Conservation (phyloP, 1,139 yeast species). For the Nakaseomyces bracarensis region DNA sequence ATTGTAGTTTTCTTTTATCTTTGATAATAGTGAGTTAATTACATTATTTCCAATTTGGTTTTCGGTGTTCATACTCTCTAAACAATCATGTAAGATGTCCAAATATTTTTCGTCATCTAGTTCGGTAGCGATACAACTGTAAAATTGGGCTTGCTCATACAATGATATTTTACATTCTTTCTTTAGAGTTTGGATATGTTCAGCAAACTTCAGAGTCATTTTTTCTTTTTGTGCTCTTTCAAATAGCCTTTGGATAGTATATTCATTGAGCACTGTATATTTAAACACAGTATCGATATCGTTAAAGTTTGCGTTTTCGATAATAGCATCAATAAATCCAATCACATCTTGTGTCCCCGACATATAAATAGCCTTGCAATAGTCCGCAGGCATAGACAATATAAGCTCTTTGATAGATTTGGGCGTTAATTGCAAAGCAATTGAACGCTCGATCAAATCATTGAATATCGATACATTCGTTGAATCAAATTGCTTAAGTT, state of each 20-base stretch:
- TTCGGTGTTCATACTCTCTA: not conserved
- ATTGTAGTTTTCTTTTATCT: not conserved
- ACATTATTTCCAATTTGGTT: not conserved
- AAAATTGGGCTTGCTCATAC: not conserved
- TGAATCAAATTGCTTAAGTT: not conserved
- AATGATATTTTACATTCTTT: not conserved
- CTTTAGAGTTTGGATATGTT: not conserved
- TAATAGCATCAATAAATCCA: not conserved
- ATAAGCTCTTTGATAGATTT: not conserved
- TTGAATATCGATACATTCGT: not conserved
- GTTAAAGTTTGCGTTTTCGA: not conserved
- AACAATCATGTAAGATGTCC: not conserved
- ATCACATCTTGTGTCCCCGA: not conserved
- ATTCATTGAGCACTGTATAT: not conserved
- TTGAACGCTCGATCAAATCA: not conserved
- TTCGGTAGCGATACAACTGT: not conserved
- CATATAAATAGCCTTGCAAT: not conserved
- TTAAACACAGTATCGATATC: not conserved
- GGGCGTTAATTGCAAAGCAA: not conserved
- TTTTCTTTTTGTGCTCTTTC: not conserved
- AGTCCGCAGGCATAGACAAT: not conserved
- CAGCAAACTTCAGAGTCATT: not conserved
- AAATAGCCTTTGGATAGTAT: not conserved
- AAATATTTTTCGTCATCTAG: not conserved
- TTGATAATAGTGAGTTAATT: not conserved